phyloP scores from a whole-genome alignment of 805 yeast genomes.

The Debaryomyces castellii region DNA sequence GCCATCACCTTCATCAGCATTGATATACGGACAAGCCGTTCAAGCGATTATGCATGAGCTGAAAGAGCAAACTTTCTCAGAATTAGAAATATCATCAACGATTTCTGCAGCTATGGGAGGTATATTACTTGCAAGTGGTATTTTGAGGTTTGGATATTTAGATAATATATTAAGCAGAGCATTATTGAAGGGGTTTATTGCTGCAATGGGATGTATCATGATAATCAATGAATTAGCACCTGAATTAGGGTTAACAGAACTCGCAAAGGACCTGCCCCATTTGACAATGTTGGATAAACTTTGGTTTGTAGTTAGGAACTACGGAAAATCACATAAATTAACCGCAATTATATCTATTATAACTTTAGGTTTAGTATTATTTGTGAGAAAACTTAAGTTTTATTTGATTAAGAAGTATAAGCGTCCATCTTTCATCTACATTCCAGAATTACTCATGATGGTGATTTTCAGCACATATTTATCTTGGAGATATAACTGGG shows the following conservation, averaged over 20 bases:
- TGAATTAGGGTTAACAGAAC: slow-evolving; percentile 38
- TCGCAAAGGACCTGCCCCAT: slow-evolving; percentile 19
- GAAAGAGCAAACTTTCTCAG: slow-evolving; percentile 42
- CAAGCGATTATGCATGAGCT: slow-evolving; percentile 35
- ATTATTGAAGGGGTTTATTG: slow-evolving; percentile 75
- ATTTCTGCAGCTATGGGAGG: slow-evolving; percentile 72
- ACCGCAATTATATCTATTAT: slow-evolving; percentile 18
- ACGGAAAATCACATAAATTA: slow-evolving; percentile 11
- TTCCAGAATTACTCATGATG: slow-evolving; percentile 34
- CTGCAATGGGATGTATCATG: slow-evolving; percentile 85
- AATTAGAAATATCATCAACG: slow-evolving; percentile 56
- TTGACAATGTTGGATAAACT: slow-evolving; percentile 21
- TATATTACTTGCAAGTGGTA: slow-evolving; percentile 62
- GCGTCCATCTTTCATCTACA: slow-evolving; percentile 18
- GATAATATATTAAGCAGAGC: slow-evolving; percentile 80
- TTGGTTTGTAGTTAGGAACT: slow-evolving; percentile 10
- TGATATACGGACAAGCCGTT: slow-evolving; percentile 78
- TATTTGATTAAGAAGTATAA: slow-evolving; percentile 14
- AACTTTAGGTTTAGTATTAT: slow-evolving; percentile 21
- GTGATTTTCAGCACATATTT: slow-evolving; percentile 25
- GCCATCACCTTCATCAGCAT: slow-evolving; percentile 85
- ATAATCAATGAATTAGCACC: slow-evolving; percentile 52
- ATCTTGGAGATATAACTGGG: slow-evolving; percentile 26
- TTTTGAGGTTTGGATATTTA: slow-evolving; percentile 74
- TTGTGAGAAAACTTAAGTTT: slow-evolving; percentile 18